Evolutionary conservation across 441 rosid genomes (phyloP), one percentile per base, ranked within the genome.

Genomic region (Arabidopsis lyrata): DNA sequence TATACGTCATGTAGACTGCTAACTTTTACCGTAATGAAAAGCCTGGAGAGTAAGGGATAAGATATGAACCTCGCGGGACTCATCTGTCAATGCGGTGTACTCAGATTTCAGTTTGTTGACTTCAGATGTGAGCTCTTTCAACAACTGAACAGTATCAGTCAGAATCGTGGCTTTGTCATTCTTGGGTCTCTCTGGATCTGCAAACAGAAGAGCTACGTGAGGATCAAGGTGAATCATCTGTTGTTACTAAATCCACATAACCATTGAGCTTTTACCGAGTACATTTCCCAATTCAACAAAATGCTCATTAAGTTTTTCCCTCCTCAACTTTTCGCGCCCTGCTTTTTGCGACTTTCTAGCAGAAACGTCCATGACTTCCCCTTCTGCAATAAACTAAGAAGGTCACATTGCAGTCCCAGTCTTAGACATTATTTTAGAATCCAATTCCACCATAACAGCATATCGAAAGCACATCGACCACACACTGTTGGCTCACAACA

Each of bases 111-210:
- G 88, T 76, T 87, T 87, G 81, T 80, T 82, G 50, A 93, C 95
- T 76, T 93, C 84, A 49, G 93, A 82, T 11, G 96, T 85, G 70
- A 93, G 83, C 70, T 93, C 97, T 80, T 88, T 93, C 80, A 93
- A 66, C 84, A 93, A 66, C 80, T 86, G 98, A 72, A 91, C 57
- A 2, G 97, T 84, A 77, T 93, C 96, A 29, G 89, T 66, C 65
- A 93, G 76, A 79, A 91, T 91, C 10, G 96, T 91, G 20, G 85
- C 96, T 82, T 93, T 93, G 65, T 93, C 98, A 73, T 93, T 87
- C 83, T 83, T 93, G 55, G 97, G 90, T 82, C 96, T 83, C 65
- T 88, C 93, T 4, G 96, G 97, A 83, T 93, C 98, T 93, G 81
- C 73, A 77, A 32, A 68, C 45, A 62, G 67, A 55, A 74, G 69